Percentiles rank a stretch among this genome's conserved stretches.
Conservation (phyloP, 2,329 filamentous ascomycete genomes). For the Coleophoma crateriformis region DNA sequence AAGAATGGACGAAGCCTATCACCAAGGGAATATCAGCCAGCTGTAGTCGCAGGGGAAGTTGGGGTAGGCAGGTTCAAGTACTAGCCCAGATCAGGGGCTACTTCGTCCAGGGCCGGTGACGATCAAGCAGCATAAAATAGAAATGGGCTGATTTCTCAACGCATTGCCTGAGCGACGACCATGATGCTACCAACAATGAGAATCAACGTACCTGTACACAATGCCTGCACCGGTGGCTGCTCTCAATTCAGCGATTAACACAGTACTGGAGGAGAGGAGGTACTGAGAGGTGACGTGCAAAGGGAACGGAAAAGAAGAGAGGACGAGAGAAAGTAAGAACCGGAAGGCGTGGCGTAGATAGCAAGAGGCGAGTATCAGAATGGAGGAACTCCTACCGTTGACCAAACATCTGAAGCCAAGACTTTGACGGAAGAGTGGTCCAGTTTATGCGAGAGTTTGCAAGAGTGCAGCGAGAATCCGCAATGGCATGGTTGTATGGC, state of each 20-base stretch:
- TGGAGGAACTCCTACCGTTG: no score
- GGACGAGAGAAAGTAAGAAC: slow-evolving; percentile 5
- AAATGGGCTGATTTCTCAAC: not conserved
- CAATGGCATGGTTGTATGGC: not conserved
- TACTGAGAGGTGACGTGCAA: slow-evolving; percentile 8
- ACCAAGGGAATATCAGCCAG: slow-evolving; percentile 6
- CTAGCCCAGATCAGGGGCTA: slow-evolving; percentile 7
- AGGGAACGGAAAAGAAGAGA: slow-evolving; percentile 5
- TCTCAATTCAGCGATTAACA: slow-evolving; percentile 4
- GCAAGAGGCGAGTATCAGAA: slow-evolving; percentile 1
- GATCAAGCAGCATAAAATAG: slow-evolving; percentile 7
- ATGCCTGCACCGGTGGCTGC: slow-evolving; percentile 27
- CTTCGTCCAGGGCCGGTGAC: slow-evolving; percentile 9
- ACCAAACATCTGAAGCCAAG: not conserved
- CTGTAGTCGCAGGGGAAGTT: not conserved
- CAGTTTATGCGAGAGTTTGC: slow-evolving; percentile 7
- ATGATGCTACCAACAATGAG: not conserved
- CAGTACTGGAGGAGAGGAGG: not conserved
- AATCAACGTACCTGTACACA: slow-evolving; percentile 23
- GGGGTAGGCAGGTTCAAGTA: slow-evolving; percentile 11
- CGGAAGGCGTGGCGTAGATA: not conserved
- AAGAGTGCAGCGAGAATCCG: not conserved
- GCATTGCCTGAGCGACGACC: no score
- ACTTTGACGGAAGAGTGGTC: slow-evolving; percentile 1
- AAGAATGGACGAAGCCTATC: slow-evolving; percentile 17